Evolutionary conservation across 2,329 filamentous ascomycete species (phyloP).

Genomic region (Trichoderma asperellum): DNA sequence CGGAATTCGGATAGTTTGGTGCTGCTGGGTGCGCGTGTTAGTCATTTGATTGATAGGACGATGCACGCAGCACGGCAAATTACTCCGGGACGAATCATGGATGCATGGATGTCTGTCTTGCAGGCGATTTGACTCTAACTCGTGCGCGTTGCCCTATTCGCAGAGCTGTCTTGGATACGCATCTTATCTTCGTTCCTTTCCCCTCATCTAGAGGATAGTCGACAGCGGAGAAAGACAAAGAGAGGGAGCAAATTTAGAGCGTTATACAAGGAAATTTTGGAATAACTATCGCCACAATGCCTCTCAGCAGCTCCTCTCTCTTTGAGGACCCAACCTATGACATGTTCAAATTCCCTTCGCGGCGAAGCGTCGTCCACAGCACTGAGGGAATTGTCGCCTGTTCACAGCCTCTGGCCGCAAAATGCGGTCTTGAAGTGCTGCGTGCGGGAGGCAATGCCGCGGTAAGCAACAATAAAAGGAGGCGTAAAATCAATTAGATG

Average conservation of each 20-base stretch:
- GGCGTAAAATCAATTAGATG: background rate
- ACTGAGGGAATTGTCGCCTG: slow-evolving; percentile 89
- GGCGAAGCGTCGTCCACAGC: slow-evolving; percentile 90
- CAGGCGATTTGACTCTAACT: background rate
- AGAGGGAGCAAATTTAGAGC: background rate
- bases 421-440: slow-evolving; percentile 84
- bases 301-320: slow-evolving; percentile 52
- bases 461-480: slow-evolving; percentile 54
- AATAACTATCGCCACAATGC: slow-evolving; percentile 40
- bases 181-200: background rate
- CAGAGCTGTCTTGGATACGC: background rate
- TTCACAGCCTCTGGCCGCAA: slow-evolving; percentile 85
- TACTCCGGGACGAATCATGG: slow-evolving; percentile 3
- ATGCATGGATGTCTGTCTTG: background rate
- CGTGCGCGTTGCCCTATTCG: background rate
- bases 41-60: slow-evolving; percentile 11
- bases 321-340: slow-evolving; percentile 51
- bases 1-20: slow-evolving; percentile 1
- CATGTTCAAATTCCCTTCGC: slow-evolving; percentile 72
- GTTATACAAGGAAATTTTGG: background rate
- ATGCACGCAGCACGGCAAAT: background rate
- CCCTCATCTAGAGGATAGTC: background rate
- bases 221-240: too few relatives aligned
- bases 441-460: slow-evolving; percentile 90
- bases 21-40: background rate